A percentile compares a stretch with the other conserved stretches of the same genome.
These are phyloP conservation scores for Mycena latifolia DNA, from an alignment of 768 basidiomycete genomes.

Conservation along the genomic window DNA sequence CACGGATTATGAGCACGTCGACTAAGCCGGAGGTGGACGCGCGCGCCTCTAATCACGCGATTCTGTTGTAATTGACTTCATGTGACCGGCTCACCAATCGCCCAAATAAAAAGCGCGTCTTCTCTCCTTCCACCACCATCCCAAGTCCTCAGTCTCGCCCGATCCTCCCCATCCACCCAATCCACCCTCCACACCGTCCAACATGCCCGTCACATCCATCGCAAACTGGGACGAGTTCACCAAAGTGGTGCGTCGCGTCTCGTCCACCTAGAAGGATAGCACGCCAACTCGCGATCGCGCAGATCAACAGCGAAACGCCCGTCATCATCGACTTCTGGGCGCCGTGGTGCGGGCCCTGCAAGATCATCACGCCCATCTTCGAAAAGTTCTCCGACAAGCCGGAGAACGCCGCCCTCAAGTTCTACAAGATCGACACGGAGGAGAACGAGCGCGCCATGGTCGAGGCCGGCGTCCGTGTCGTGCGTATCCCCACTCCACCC, in stretches of 20 bases:
- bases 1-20: too few relatives aligned
- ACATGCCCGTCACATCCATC: conserved; percentile 56
- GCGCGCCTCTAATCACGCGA: too few relatives aligned
- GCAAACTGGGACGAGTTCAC: conserved; percentile 54
- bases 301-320: conserved; percentile 62
- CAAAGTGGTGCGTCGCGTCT: conserved; percentile 54
- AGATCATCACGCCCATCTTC: conserved; percentile 72
- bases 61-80: neutral
- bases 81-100: neutral
- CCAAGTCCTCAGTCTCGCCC: neutral
- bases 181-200: neutral
- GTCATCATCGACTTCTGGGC: conserved; percentile 82
- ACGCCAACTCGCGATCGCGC: conserved; percentile 14
- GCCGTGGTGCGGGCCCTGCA: conserved; percentile 83
- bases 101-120: neutral
- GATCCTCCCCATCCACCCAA: neutral
- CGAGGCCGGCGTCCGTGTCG: conserved; percentile 73
- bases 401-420: conserved; percentile 55
- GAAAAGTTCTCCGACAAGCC: conserved; percentile 61
- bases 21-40: too few relatives aligned
- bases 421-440: conserved; percentile 85
- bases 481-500: conserved; percentile 47
- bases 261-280: neutral
- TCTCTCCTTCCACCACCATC: neutral
- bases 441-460: conserved; percentile 62